Evolutionary conservation across 2,329 filamentous ascomycete genomes (phyloP).

Genomic region (Erysiphe pisi): DNA sequence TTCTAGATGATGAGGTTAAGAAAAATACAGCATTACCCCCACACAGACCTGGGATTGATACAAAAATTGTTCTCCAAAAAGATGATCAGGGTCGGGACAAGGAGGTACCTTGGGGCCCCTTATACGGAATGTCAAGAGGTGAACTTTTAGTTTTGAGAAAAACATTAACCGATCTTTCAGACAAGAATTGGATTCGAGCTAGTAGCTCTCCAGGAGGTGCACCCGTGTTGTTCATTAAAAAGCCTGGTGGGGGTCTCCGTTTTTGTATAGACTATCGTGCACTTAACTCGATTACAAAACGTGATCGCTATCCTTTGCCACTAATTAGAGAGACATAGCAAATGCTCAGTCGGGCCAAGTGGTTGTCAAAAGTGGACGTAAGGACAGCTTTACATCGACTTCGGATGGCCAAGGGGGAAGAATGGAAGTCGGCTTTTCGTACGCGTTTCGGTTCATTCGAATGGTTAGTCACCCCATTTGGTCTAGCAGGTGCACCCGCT

Average conservation of each 20-base stretch:
- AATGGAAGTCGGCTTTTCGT: too few relatives aligned
- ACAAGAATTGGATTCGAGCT: neutral
- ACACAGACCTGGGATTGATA: neutral
- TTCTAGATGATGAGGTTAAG: neutral
- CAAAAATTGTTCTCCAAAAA: neutral
- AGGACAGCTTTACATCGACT: constrained; percentile 19
- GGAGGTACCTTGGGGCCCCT: neutral
- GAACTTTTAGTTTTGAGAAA: neutral
- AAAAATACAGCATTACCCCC: neutral
- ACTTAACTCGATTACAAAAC: constrained; percentile 26
- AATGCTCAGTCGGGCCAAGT: neutral
- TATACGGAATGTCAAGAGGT: neutral
- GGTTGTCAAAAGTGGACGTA: constrained; percentile 16
- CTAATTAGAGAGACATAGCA: neutral
- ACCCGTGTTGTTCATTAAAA: constrained; percentile 24
- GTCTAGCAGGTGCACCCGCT: constrained; percentile 6
- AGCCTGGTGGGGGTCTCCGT: constrained; percentile 12
- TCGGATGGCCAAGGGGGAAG: constrained; percentile 7
- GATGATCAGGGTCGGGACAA: neutral
- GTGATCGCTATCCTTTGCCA: neutral
- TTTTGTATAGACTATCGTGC: constrained; percentile 28
- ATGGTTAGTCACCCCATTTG: constrained; percentile 20
- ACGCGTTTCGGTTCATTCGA: too few relatives aligned
- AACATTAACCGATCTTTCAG: neutral
- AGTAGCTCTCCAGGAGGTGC: neutral